phyloP scores from a whole-genome alignment of 228 moss, liverwort and hornwort genomes.

The Sphagnum magellanicum region DNA sequence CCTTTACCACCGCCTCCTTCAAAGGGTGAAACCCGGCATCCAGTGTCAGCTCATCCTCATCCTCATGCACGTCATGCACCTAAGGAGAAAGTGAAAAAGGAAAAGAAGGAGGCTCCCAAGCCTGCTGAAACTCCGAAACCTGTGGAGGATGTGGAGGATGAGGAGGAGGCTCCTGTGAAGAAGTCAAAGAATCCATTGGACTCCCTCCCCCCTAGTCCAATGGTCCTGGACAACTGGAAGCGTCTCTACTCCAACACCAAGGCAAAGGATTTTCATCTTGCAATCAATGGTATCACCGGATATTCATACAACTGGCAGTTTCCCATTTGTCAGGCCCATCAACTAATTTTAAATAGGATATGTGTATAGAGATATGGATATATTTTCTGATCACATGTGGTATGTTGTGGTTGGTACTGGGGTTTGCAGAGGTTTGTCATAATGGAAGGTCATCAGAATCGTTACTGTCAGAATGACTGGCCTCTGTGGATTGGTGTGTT shows the following conservation, averaged over 20 bases:
- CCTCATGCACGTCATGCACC: not conserved
- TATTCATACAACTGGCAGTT: no score
- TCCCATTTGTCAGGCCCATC: no score
- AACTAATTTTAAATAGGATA: no score
- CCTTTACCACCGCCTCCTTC: slow-evolving; percentile 24
- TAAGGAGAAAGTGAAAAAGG: not conserved
- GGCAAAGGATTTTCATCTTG: slow-evolving; percentile 69
- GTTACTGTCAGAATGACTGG: not conserved
- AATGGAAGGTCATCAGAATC: no score
- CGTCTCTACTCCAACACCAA: slow-evolving; percentile 95
- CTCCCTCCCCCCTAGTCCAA: slow-evolving; percentile 83
- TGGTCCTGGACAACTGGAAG: slow-evolving; percentile 97
- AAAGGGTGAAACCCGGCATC: slow-evolving; percentile 2
- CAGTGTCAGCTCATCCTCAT: not conserved
- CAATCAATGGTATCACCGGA: slow-evolving; percentile 26
- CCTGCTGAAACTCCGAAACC: slow-evolving; percentile 11
- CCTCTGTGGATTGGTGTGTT: not conserved
- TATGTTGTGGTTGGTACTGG: not conserved
- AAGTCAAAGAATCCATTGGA: slow-evolving; percentile 76
- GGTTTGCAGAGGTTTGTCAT: no score
- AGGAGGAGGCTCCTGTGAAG: slow-evolving; percentile 64
- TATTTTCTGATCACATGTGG: not conserved
- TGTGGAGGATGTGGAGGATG: slow-evolving; percentile 27
- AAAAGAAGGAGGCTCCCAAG: not conserved
- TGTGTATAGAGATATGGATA: no score